Percentiles rank a stretch among this genome's conserved stretches.
phyloP scores from a whole-genome alignment of 2,329 filamentous ascomycete species.

The Fusarium penzigii region DNA sequence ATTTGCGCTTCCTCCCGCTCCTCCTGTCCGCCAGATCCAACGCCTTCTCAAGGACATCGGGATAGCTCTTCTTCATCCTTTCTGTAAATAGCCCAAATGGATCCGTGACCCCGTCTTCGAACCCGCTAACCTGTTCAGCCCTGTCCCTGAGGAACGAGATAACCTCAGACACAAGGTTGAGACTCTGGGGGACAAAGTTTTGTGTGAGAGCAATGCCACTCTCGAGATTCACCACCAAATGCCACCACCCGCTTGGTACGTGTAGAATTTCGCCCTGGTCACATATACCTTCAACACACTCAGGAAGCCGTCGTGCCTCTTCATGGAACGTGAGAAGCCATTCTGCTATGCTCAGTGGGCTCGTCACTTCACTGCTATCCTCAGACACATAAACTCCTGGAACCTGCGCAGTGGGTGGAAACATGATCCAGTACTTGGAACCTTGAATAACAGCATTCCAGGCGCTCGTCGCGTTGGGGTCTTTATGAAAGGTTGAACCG shows the following conservation, averaged over 20 bases:
- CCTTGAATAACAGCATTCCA: constrained; percentile 95
- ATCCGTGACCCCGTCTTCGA: constrained; percentile 69
- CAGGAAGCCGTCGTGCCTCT: constrained; percentile 73
- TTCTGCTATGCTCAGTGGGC: constrained; percentile 92
- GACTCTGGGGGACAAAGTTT: constrained; percentile 78
- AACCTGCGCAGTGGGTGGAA: constrained; percentile 75
- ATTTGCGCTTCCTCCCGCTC: constrained; percentile 74
- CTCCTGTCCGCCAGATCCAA: constrained; percentile 65
- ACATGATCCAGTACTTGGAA: constrained; percentile 99
- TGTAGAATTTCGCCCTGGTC: constrained; percentile 82
- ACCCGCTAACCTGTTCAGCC: constrained; percentile 84
- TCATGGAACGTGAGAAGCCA: constrained; percentile 90
- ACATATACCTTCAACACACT: constrained; percentile 86
- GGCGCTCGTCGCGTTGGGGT: constrained; percentile 71
- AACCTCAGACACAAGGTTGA: constrained; percentile 68
- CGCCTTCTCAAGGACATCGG: constrained; percentile 67
- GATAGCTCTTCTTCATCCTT: constrained; percentile 62
- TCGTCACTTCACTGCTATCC: constrained; percentile 91
- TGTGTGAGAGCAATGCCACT: constrained; percentile 87
- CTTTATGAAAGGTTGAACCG: constrained; percentile 93
- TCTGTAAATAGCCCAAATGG: constrained; percentile 75
- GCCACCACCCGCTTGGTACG: constrained; percentile 95
- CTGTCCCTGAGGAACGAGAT: constrained; percentile 81
- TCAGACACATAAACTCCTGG: constrained; percentile 88
- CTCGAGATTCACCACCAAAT: constrained; percentile 88